phyloP scores from a whole-genome alignment of 345 rosid species.

The Corymbia maculata region DNA sequence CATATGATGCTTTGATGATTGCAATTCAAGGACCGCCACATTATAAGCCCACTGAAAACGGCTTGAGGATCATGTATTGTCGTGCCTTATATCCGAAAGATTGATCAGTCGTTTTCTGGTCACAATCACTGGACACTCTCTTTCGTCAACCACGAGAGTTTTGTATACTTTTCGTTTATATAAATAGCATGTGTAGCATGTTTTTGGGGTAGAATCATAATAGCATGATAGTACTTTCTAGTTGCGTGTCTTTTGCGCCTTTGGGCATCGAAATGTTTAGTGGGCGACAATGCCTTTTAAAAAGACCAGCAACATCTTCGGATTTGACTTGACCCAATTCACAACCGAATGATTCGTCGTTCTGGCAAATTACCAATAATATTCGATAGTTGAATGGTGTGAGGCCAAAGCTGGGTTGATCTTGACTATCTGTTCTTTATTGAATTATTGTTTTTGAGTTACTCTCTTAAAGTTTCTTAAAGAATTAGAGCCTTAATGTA shows the following conservation, averaged over 20 bases:
- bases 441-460: not conserved
- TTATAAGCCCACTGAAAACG: not conserved
- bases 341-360: not conserved
- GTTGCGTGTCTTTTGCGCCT: not conserved
- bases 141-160: not conserved
- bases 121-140: not conserved
- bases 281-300: not conserved
- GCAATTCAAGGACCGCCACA: not conserved
- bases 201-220: not conserved
- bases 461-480: not conserved
- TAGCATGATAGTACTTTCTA: not conserved
- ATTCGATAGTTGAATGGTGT: not conserved
- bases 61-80: not conserved
- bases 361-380: not conserved
- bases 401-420: not conserved
- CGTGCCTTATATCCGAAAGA: not conserved
- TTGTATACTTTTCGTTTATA: not conserved
- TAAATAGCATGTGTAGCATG: not conserved
- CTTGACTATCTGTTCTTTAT: not conserved
- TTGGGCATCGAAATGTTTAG: not conserved
- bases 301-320: not conserved
- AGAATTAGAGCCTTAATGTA: not conserved
- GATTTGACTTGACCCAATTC: not conserved
- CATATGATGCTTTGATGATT: not conserved
- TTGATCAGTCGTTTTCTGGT: not conserved